phyloP scores from a whole-genome alignment of 1,284 basidiomycete species.

The Fomitopsis betulina region DNA sequence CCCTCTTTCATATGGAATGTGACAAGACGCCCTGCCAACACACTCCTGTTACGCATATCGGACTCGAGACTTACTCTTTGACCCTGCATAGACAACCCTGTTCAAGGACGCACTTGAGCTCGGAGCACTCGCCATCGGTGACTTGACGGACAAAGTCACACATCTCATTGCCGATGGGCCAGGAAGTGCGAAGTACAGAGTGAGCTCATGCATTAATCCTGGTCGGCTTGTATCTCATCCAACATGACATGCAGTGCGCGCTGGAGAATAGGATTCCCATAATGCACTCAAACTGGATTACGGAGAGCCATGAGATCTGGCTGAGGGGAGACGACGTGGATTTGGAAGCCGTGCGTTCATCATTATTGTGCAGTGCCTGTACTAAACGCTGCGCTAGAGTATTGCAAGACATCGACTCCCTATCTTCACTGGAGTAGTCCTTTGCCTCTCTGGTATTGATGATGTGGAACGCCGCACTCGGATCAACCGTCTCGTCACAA shows the following conservation, averaged over 20 bases:
- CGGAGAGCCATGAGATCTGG: constrained; percentile 68
- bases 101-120: constrained; percentile 74
- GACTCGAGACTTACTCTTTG: background rate
- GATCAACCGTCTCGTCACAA: constrained; percentile 51
- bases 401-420: constrained; percentile 53
- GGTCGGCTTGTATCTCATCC: too few relatives aligned
- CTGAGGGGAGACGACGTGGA: constrained; percentile 73
- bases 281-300: constrained; percentile 68
- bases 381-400: constrained; percentile 33
- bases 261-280: constrained; percentile 71
- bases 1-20: too few relatives aligned
- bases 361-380: background rate
- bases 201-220: constrained; percentile 18
- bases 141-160: constrained; percentile 77
- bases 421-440: constrained; percentile 56
- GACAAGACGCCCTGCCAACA: too few relatives aligned
- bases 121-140: constrained; percentile 59
- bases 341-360: constrained; percentile 36
- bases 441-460: constrained; percentile 67
- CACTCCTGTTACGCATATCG: too few relatives aligned
- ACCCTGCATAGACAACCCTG: constrained; percentile 45
- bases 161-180: constrained; percentile 70
- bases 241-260: constrained; percentile 57
- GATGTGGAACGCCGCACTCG: constrained; percentile 47
- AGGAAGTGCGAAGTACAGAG: constrained; percentile 76